Conservation (phyloP, 2,329 filamentous ascomycete species). For the Fusarium begoniae region DNA sequence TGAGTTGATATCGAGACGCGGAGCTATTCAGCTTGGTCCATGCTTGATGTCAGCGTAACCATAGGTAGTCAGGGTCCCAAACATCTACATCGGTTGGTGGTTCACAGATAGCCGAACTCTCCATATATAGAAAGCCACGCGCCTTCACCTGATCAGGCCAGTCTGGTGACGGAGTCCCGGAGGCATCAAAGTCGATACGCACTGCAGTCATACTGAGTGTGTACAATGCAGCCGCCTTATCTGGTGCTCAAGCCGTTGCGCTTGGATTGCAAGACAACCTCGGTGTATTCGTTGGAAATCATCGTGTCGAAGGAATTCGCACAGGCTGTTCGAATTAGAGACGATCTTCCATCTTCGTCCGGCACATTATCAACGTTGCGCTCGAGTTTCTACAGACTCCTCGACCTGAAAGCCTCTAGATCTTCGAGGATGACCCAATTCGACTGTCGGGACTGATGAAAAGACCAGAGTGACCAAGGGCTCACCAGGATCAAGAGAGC, state of each 20-base stretch:
- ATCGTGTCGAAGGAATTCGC: not conserved
- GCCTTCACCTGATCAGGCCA: not conserved
- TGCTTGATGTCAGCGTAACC: no score
- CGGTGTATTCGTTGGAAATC: not conserved
- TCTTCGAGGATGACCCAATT: not conserved
- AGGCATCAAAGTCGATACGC: no score
- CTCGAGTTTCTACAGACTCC: not conserved
- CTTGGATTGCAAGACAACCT: not conserved
- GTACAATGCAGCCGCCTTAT: not conserved
- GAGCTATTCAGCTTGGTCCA: not conserved
- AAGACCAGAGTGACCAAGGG: fast-evolving
- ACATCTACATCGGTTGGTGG: not conserved
- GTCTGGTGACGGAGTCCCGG: no score
- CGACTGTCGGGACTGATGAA: no score
- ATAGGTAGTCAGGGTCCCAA: not conserved
- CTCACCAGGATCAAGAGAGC: not conserved
- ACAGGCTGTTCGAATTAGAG: fast-evolving
- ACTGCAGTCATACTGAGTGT: not conserved
- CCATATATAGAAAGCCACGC: no score
- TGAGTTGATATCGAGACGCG: not conserved
- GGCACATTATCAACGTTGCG: not conserved
- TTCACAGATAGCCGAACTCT: not conserved
- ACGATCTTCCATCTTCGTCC: no score
- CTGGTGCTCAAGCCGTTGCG: not conserved
- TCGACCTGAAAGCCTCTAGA: not conserved